These are phyloP conservation scores for Lactuca saligna DNA, from an alignment of 129 eudicot species.

Conservation along the genomic window DNA sequence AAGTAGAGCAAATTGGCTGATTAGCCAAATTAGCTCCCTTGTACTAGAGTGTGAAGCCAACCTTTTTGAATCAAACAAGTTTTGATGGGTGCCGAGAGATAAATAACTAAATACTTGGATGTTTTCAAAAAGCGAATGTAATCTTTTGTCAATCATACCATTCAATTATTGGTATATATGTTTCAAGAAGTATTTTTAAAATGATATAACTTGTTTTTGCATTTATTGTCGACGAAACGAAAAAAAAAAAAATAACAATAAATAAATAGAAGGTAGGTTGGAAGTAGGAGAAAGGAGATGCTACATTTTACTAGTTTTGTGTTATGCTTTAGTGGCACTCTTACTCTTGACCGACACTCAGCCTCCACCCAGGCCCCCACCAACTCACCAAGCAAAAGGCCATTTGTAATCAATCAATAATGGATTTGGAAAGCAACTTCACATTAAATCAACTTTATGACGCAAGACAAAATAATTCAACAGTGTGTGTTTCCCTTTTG, in stretches of 20 bases:
- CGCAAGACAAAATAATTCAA: slow-evolving; percentile 20
- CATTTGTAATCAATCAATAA: background rate
- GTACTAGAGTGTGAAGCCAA: too few species aligned
- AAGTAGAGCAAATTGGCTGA: too few species aligned
- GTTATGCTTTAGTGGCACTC: slow-evolving; percentile 34
- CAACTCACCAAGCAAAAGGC: slow-evolving; percentile 21
- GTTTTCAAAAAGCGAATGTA: too few species aligned
- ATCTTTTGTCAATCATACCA: too few species aligned
- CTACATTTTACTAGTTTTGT: slow-evolving; percentile 28
- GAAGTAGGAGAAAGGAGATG: slow-evolving; percentile 23
- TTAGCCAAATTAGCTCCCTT: too few species aligned
- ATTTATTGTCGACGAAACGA: background rate
- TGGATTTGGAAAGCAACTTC: slow-evolving; percentile 28
- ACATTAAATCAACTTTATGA: slow-evolving; percentile 4
- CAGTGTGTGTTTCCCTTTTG: slow-evolving; percentile 5
- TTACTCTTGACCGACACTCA: slow-evolving; percentile 25
- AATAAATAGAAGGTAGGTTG: slow-evolving; percentile 18
- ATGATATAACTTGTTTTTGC: too few species aligned
- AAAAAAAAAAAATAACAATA: background rate
- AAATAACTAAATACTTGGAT: too few species aligned
- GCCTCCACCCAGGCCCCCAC: slow-evolving; percentile 12
- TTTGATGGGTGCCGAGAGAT: too few species aligned
- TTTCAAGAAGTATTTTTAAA: too few species aligned
- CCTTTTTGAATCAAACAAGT: too few species aligned
- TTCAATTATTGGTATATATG: too few species aligned